These are phyloP conservation scores for Scheffersomyces cryptocercus DNA, from an alignment of 1,139 yeast species.

Conservation along the genomic window DNA sequence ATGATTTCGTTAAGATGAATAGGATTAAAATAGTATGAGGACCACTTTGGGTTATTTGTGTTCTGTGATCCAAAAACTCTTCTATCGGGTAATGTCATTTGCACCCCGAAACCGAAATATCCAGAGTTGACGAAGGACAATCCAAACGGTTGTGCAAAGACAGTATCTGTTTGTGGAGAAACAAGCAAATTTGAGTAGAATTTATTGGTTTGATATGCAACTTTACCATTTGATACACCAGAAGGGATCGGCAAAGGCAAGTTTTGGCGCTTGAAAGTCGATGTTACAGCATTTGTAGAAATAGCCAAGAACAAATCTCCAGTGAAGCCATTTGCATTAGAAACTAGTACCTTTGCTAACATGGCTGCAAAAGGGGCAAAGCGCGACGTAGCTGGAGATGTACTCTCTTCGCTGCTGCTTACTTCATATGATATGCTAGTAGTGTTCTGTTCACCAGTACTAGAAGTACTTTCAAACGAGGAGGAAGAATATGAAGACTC, in stretches of 20 bases:
- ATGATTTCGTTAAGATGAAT: conserved; percentile 7
- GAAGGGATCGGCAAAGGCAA: conserved; percentile 5
- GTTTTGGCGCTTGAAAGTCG: conserved; percentile 2
- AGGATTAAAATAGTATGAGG: conserved; percentile 10
- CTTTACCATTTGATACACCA: neutral
- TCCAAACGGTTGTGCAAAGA: conserved; percentile 11
- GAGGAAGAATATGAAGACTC: neutral
- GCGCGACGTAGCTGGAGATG: neutral
- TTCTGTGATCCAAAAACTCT: conserved; percentile 6
- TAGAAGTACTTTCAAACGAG: neutral
- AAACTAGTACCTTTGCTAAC: neutral
- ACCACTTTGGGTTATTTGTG: conserved; percentile 8
- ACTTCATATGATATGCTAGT: neutral
- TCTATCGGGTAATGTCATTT: conserved; percentile 3
- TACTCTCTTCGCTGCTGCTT: neutral
- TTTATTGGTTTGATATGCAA: conserved; percentile 1
- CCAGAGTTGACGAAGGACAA: conserved; percentile 26
- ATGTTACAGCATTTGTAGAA: conserved; percentile 5
- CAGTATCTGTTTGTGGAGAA: conserved; percentile 7
- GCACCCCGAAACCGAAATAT: conserved; percentile 7
- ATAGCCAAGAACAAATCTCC: conserved; percentile 9
- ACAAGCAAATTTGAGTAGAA: conserved; percentile 1
- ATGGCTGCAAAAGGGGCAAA: neutral
- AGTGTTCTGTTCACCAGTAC: neutral
- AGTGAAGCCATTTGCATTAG: conserved; percentile 1